Evolutionary conservation across 768 basidiomycete species (phyloP).

Genomic region (Sporobolomyces roseus): DNA sequence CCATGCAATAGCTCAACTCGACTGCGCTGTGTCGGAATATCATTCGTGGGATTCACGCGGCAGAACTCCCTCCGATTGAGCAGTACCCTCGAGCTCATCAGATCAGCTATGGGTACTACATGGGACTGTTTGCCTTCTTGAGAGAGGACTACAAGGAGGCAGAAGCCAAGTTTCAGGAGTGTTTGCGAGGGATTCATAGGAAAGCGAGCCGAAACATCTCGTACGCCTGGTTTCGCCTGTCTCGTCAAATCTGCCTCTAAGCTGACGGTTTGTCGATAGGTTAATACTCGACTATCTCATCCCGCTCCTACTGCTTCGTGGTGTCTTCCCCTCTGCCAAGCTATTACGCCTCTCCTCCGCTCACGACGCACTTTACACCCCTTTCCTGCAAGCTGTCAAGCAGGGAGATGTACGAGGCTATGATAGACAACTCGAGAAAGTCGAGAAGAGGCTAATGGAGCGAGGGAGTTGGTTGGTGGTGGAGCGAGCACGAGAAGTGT

Average conservation of each 20-base stretch:
- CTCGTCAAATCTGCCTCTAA: not conserved
- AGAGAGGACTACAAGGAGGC: conserved; percentile 87
- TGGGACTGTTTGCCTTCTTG: conserved; percentile 89
- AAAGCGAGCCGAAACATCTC: conserved; percentile 82
- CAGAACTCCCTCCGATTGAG: conserved; percentile 73
- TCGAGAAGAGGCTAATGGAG: conserved; percentile 71
- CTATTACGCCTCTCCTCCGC: conserved; percentile 60
- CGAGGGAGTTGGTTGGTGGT: conserved; percentile 80
- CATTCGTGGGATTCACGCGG: conserved; percentile 78
- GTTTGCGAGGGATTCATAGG: conserved; percentile 8
- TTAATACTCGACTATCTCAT: conserved; percentile 87
- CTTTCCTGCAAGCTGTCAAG: conserved; percentile 75
- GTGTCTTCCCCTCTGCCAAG: conserved; percentile 71
- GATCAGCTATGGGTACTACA: conserved; percentile 91
- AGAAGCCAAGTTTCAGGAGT: conserved; percentile 17
- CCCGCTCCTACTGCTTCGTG: conserved; percentile 79
- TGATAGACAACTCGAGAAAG: conserved; percentile 66
- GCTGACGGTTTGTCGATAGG: conserved; percentile 51
- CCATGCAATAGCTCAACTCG: conserved; percentile 71
- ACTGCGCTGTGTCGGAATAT: conserved; percentile 90
- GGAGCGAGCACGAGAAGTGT: conserved; percentile 82
- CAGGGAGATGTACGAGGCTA: conserved; percentile 73
- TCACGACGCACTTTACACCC: conserved; percentile 66
- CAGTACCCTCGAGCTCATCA: conserved; percentile 61
- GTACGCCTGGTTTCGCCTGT: conserved; percentile 59